Evolutionary conservation across 805 yeast genomes (phyloP).

Genomic region (Metschnikowia dekortorum): DNA sequence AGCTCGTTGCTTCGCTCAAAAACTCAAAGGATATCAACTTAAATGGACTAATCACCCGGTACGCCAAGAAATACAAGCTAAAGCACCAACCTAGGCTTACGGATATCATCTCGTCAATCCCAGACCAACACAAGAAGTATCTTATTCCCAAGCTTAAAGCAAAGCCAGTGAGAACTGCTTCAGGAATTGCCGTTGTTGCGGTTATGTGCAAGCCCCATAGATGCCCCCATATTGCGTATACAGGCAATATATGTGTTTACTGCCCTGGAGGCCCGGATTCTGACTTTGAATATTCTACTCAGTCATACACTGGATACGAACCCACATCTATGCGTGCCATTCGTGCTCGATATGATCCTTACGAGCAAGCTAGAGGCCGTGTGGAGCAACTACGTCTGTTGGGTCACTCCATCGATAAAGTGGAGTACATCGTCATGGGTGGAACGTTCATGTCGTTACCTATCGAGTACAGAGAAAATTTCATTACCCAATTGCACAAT

Average conservation of each 20-base stretch:
- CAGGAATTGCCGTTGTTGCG: conserved; percentile 98
- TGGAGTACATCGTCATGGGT: conserved; percentile 97
- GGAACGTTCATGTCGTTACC: conserved; percentile 98
- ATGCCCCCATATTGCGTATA: conserved; percentile 98
- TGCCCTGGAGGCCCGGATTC: conserved; percentile 99
- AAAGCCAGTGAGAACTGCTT: conserved; percentile 97
- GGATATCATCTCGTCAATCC: conserved; percentile 91
- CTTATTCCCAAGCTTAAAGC: conserved; percentile 91
- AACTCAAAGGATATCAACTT: conserved; percentile 76
- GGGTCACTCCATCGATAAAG: conserved; percentile 96
- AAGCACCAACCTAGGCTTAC: conserved; percentile 92
- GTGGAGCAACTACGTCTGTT: conserved; percentile 91
- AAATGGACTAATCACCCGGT: conserved; percentile 81
- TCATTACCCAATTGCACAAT: conserved; percentile 86
- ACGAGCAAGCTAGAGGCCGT: conserved; percentile 97
- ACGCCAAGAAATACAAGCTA: conserved; percentile 85
- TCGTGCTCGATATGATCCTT: conserved; percentile 96
- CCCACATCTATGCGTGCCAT: conserved; percentile 99
- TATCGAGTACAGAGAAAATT: conserved; percentile 80
- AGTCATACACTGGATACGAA: conserved; percentile 96
- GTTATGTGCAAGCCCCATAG: conserved; percentile 99
- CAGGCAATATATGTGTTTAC: conserved; percentile 96
- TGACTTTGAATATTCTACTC: conserved; percentile 96
- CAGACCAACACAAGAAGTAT: conserved; percentile 91
- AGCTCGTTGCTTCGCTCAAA: conserved; percentile 72